Conservation (phyloP, 2,329 filamentous ascomycete genomes). For the Claviceps maximensis region DNA sequence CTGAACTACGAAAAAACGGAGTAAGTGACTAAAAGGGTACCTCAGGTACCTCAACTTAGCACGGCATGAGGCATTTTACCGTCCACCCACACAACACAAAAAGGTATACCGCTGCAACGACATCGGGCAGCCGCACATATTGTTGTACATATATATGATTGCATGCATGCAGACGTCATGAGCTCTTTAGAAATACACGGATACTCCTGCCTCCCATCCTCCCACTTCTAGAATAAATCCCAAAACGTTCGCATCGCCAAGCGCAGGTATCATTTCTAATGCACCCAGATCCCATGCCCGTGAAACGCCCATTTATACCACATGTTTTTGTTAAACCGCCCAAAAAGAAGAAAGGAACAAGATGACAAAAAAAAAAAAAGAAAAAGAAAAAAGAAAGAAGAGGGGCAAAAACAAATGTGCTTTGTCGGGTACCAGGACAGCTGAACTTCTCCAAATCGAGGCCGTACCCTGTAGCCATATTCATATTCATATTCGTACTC, state of each 20-base stretch:
- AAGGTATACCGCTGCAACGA: no score
- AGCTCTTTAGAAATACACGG: neutral
- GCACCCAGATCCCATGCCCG: neutral
- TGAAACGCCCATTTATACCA: neutral
- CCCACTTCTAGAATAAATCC: neutral
- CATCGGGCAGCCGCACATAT: neutral
- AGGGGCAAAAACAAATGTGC: neutral
- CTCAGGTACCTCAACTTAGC: no score
- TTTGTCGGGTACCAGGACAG: neutral
- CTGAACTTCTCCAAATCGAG: neutral
- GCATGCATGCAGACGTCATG: neutral
- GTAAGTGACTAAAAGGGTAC: no score
- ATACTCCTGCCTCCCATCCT: neutral
- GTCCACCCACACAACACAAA: no score
- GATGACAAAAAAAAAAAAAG: neutral
- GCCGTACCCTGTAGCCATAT: neutral
- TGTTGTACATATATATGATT: neutral
- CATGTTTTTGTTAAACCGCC: neutral
- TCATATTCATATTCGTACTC: neutral
- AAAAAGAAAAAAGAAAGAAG: neutral
- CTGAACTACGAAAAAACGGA: no score
- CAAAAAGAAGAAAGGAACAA: neutral
- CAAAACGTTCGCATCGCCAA: neutral
- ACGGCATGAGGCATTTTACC: no score
- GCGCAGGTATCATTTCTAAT: constrained; percentile 6